Evolutionary conservation across 306 rosid genomes (phyloP).

Genomic region (Castanea mollissima): DNA sequence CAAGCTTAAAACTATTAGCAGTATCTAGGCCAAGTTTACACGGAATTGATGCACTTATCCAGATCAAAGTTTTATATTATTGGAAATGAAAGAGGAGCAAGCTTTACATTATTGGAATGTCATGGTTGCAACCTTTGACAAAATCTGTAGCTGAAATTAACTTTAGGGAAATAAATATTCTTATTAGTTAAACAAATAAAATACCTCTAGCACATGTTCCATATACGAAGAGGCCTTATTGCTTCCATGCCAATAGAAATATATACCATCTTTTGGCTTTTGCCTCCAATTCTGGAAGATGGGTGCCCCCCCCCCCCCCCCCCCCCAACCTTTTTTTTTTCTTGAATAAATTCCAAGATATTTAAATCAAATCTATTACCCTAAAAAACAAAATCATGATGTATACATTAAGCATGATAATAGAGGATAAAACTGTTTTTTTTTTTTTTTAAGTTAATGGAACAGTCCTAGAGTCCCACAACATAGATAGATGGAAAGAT

Average conservation of each 20-base stretch:
- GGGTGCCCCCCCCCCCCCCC: conserved; percentile 48
- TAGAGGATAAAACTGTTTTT: not conserved
- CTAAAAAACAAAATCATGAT: not conserved
- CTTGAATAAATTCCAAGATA: conserved; percentile 36
- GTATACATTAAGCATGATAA: not conserved
- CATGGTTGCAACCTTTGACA: too few species aligned
- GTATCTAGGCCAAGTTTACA: too few species aligned
- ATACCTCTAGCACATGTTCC: conserved; percentile 99
- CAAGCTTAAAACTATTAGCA: too few species aligned
- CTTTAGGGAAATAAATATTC: not conserved
- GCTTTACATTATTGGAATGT: too few species aligned
- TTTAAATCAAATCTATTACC: not conserved
- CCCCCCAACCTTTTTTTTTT: conserved; percentile 32
- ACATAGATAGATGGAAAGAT: not conserved
- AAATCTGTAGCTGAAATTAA: too few species aligned
- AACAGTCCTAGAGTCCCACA: not conserved
- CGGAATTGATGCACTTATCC: too few species aligned
- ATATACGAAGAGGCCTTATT: conserved; percentile 79
- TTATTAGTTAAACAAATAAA: not conserved
- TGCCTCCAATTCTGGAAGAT: conserved; percentile 86
- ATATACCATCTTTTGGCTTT: conserved; percentile 84
- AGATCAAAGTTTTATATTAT: too few species aligned
- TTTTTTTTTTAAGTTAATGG: not conserved
- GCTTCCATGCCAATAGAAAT: conserved; percentile 90
- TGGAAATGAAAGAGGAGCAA: too few species aligned